Evolutionary conservation across 306 rosid genomes (phyloP).

Genomic region (Chamaecrista fasciculata): DNA sequence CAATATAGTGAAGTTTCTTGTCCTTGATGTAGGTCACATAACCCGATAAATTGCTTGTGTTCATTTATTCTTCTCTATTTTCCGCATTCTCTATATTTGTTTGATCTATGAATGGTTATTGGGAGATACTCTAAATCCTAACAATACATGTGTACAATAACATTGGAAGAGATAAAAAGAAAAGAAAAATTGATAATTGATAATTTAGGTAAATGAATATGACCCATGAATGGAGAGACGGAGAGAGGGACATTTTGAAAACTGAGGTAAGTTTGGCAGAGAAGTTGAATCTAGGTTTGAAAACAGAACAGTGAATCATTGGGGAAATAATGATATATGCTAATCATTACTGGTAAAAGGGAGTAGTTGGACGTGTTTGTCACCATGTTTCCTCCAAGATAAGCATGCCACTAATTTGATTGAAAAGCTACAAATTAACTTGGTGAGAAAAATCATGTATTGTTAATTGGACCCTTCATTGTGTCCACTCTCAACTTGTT

Average conservation of each 20-base stretch:
- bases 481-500: neutral
- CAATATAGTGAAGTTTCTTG: no score
- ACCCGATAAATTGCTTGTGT: no score
- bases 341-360: slow-evolving; percentile 31
- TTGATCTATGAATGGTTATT: no score
- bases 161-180: slow-evolving; percentile 27
- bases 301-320: slow-evolving; percentile 20
- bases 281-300: slow-evolving; percentile 30
- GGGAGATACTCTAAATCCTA: no score
- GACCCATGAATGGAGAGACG: slow-evolving; percentile 19
- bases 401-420: slow-evolving; percentile 30
- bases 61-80: no score
- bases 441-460: slow-evolving; percentile 5
- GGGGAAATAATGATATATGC: slow-evolving; percentile 25
- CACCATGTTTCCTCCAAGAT: slow-evolving; percentile 22
- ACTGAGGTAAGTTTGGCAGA: slow-evolving; percentile 32
- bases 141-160: neutral
- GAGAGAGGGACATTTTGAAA: no score
- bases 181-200: slow-evolving; percentile 26
- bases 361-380: slow-evolving; percentile 34
- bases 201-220: slow-evolving; percentile 30
- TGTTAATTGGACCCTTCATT: neutral
- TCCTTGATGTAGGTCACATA: no score
- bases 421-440: slow-evolving; percentile 18
- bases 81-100: no score